These are phyloP conservation scores for Leccinellum rugosiceps DNA, from an alignment of 768 basidiomycete species.

Conservation along the genomic window DNA sequence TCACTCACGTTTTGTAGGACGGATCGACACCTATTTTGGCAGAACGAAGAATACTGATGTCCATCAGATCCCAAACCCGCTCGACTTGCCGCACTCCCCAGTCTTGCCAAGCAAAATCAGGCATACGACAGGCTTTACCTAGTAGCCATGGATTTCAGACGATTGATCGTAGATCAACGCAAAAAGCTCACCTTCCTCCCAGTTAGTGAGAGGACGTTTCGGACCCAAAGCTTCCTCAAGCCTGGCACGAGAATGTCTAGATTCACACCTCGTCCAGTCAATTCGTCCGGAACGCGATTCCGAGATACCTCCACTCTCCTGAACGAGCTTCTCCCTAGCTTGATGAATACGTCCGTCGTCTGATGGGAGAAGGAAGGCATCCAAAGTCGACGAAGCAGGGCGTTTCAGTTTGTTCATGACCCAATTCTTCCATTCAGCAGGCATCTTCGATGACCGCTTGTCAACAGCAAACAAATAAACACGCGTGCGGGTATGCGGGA, in stretches of 20 bases:
- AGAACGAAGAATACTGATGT: conserved; percentile 81
- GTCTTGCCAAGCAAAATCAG: conserved; percentile 90
- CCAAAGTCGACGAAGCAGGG: conserved; percentile 84
- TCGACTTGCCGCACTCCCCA: conserved; percentile 94
- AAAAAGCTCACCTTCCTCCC: conserved; percentile 74
- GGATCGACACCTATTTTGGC: conserved; percentile 81
- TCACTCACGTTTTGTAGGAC: conserved; percentile 79
- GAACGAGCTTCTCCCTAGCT: conserved; percentile 80
- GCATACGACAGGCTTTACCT: conserved; percentile 83
- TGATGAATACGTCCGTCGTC: conserved; percentile 92
- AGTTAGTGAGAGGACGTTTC: conserved; percentile 84
- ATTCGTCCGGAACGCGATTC: conserved; percentile 71
- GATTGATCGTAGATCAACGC: background rate
- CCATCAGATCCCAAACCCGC: conserved; percentile 93
- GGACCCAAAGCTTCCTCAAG: conserved; percentile 79
- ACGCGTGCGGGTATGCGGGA: conserved; percentile 91
- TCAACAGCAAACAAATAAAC: conserved; percentile 84
- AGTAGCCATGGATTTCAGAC: background rate
- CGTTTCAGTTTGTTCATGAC: conserved; percentile 65
- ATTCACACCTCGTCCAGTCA: conserved; percentile 93
- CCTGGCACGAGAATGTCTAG: conserved; percentile 84
- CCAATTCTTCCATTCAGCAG: conserved; percentile 63
- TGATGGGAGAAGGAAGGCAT: conserved; percentile 86
- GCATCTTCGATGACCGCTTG: conserved; percentile 54
- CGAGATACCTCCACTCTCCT: conserved; percentile 52